Percentiles rank a stretch among this genome's conserved stretches.
These are phyloP conservation scores for Termitomyces sp. DNA, from an alignment of 768 basidiomycete genomes.

Conservation along the genomic window DNA sequence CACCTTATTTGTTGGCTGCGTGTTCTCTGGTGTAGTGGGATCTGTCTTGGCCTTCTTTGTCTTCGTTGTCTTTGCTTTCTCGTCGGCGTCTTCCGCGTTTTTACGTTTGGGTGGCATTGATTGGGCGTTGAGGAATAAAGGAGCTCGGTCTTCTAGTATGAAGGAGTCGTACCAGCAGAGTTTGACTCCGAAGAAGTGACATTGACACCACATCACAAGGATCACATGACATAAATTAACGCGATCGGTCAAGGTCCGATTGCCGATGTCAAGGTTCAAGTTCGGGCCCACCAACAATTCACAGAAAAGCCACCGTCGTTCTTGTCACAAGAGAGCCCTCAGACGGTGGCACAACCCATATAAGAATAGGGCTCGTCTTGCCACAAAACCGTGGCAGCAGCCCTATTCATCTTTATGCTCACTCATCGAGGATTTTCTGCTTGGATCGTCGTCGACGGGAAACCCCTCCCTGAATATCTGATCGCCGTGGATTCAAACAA, in stretches of 20 bases:
- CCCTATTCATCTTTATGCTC: constrained; percentile 34
- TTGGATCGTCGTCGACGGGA: constrained; percentile 58
- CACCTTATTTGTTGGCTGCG: constrained; percentile 72
- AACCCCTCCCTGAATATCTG: constrained; percentile 53
- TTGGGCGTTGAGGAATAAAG: neutral
- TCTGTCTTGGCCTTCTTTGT: constrained; percentile 22
- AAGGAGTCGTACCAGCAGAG: neutral
- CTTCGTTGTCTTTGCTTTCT: constrained; percentile 13
- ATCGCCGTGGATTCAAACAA: constrained; percentile 41
- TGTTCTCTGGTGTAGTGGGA: constrained; percentile 26
- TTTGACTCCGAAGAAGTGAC: neutral
- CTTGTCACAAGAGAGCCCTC: neutral
- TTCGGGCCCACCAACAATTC: neutral
- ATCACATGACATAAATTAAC: constrained; percentile 10
- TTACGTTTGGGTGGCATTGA: constrained; percentile 18
- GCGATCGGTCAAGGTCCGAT: constrained; percentile 9
- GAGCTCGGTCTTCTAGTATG: neutral
- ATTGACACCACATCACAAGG: neutral
- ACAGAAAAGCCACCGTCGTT: neutral
- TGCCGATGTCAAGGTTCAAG: constrained; percentile 14
- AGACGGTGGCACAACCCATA: constrained; percentile 4
- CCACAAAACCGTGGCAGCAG: neutral
- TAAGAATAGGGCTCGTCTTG: neutral
- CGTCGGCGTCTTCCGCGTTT: constrained; percentile 25
- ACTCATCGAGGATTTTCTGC: constrained; percentile 63